Evolutionary conservation across 768 basidiomycete genomes (phyloP).

Genomic region (Termitomyces sp.): DNA sequence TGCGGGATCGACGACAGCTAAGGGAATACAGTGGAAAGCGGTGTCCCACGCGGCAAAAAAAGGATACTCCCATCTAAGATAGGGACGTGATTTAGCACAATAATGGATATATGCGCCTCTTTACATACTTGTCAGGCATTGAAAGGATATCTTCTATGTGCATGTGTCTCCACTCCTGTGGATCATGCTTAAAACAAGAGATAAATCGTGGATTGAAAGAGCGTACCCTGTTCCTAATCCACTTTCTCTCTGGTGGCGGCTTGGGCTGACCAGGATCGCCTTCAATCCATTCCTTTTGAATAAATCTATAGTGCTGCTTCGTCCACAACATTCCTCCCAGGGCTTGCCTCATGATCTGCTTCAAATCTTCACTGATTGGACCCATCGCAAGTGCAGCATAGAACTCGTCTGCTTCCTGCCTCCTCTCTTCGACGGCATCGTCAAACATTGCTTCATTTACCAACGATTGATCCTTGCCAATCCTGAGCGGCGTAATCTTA

Average conservation of each 20-base stretch:
- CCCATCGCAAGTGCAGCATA: constrained; percentile 78
- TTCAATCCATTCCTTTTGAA: constrained; percentile 94
- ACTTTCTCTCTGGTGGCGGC: constrained; percentile 86
- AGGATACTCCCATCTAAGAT: constrained; percentile 89
- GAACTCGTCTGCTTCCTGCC: constrained; percentile 95
- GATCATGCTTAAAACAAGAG: neutral
- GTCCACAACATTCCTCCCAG: constrained; percentile 98
- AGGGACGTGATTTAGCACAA: constrained; percentile 5
- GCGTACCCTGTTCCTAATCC: constrained; percentile 74
- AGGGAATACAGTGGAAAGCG: constrained; percentile 98
- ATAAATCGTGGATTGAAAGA: neutral
- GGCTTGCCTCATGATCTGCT: constrained; percentile 96
- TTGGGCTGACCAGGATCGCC: constrained; percentile 95
- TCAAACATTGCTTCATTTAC: constrained; percentile 91
- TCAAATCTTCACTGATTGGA: constrained; percentile 86
- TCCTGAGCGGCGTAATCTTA: constrained; percentile 77
- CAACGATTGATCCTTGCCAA: constrained; percentile 73
- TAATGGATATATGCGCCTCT: neutral
- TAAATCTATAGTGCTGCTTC: constrained; percentile 95
- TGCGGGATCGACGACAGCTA: constrained; percentile 90
- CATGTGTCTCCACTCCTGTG: constrained; percentile 91
- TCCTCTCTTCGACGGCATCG: constrained; percentile 80
- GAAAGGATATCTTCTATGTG: constrained; percentile 94
- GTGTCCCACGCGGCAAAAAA: constrained; percentile 99
- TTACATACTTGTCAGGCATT: constrained; percentile 95